phyloP scores from a whole-genome alignment of 225 moss, liverwort and hornwort genomes.

The Marchantia paleacea region DNA sequence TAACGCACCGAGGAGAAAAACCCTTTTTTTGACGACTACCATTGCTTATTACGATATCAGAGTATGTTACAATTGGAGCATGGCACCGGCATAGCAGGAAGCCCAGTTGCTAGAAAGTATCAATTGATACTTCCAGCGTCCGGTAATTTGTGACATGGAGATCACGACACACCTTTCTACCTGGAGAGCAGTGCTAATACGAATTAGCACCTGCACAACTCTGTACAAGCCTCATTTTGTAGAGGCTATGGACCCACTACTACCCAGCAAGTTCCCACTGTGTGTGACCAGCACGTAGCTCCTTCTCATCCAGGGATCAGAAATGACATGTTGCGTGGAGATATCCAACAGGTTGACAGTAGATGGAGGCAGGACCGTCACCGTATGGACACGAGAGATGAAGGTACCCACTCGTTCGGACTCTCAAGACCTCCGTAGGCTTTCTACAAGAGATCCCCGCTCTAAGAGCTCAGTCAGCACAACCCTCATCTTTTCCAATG shows the following conservation, averaged over 20 bases:
- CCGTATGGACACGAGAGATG: neutral
- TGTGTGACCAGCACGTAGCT: constrained; percentile 3
- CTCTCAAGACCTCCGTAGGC: constrained; percentile 43
- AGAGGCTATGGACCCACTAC: constrained; percentile 15
- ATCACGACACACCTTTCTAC: constrained; percentile 14
- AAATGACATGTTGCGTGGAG: constrained; percentile 5
- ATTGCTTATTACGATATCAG: constrained; percentile 20
- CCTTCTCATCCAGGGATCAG: constrained; percentile 11
- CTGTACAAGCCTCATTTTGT: constrained; percentile 13
- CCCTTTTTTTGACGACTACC: constrained; percentile 15
- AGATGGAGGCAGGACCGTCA: neutral
- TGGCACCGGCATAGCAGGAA: constrained; percentile 3
- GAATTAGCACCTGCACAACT: constrained; percentile 6
- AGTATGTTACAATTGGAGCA: constrained; percentile 22
- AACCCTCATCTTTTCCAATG: constrained; percentile 57
- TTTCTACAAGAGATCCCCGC: constrained; percentile 51
- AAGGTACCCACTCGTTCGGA: neutral
- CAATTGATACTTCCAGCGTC: constrained; percentile 4
- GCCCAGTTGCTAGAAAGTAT: constrained; percentile 9
- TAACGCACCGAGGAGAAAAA: neutral
- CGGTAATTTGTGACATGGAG: constrained; percentile 13
- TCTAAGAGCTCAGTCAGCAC: constrained; percentile 53
- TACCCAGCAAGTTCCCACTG: constrained; percentile 6
- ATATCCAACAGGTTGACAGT: neutral
- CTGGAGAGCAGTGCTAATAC: constrained; percentile 5